Conservation (phyloP, 805 yeast genomes). For the Suhomyces sp. region DNA sequence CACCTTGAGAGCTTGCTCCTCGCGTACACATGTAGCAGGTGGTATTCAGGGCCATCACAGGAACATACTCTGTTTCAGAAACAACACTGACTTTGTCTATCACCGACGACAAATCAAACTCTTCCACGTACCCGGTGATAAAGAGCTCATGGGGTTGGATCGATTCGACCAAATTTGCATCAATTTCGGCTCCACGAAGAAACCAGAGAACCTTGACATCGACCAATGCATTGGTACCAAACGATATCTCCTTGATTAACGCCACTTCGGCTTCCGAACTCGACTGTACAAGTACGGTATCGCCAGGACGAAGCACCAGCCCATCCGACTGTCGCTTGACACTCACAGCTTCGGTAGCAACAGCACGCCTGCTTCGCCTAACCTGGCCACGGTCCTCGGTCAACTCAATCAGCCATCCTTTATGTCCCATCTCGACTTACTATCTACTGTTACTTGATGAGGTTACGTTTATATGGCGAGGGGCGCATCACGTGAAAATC, state of each 20-base stretch:
- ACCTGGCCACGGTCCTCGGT: constrained; percentile 9
- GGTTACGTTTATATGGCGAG: neutral
- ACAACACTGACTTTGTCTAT: constrained; percentile 45
- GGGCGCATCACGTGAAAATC: constrained; percentile 2
- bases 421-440: constrained; percentile 14
- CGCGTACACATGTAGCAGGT: constrained; percentile 40
- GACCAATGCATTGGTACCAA: constrained; percentile 49
- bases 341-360: constrained; percentile 5
- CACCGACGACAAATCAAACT: constrained; percentile 43
- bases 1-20: constrained; percentile 38
- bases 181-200: constrained; percentile 40
- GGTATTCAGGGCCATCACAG: constrained; percentile 28
- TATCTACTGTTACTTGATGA: constrained; percentile 10
- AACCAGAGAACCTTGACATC: constrained; percentile 51
- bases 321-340: constrained; percentile 36
- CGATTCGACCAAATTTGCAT: constrained; percentile 16
- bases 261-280: constrained; percentile 38
- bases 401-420: constrained; percentile 36
- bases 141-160: constrained; percentile 46
- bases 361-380: constrained; percentile 2
- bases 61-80: constrained; percentile 30
- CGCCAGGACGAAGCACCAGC: constrained; percentile 51
- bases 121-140: constrained; percentile 49
- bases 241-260: constrained; percentile 48
- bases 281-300: constrained; percentile 42